phyloP scores from a whole-genome alignment of 768 basidiomycete species.

The Pluteus cervinus region DNA sequence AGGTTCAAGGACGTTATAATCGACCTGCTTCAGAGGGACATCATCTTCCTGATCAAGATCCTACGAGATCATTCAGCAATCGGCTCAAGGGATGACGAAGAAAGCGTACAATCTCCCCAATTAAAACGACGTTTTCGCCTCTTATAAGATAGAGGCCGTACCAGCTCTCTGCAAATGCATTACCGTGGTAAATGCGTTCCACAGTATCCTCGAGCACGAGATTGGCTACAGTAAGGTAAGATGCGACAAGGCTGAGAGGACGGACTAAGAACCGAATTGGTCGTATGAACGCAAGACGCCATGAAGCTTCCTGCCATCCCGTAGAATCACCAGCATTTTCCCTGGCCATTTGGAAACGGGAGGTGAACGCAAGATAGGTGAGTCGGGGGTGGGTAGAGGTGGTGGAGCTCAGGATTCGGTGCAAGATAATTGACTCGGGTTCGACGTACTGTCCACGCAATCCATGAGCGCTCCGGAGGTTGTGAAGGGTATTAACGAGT shows the following conservation, averaged over 20 bases:
- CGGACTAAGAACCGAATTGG: constrained; percentile 77
- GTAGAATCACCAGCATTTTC: constrained; percentile 96
- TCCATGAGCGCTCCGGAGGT: constrained; percentile 98
- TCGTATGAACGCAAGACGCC: constrained; percentile 97
- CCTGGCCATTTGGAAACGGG: constrained; percentile 47
- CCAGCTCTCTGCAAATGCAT: constrained; percentile 82
- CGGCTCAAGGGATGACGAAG: constrained; percentile 6
- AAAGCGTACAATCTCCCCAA: constrained; percentile 88
- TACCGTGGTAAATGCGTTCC: constrained; percentile 89
- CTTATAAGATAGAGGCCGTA: constrained; percentile 91
- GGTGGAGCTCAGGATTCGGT: constrained; percentile 30
- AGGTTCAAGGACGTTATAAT: constrained; percentile 61
- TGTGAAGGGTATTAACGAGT: constrained; percentile 96
- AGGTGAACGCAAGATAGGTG: constrained; percentile 21
- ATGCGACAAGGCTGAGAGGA: constrained; percentile 1
- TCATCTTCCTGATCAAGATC: constrained; percentile 93
- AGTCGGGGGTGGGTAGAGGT: constrained; percentile 4
- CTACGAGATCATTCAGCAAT: constrained; percentile 32
- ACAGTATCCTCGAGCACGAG: constrained; percentile 94
- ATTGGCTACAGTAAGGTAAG: constrained; percentile 58
- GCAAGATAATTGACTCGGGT: constrained; percentile 45
- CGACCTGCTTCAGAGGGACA: constrained; percentile 69
- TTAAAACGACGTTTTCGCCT: constrained; percentile 95
- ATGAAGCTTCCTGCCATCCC: constrained; percentile 94
- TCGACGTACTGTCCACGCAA: constrained; percentile 99